Percentiles rank a stretch among this genome's conserved stretches.
Evolutionary conservation across 2,329 filamentous ascomycete species (phyloP).

Genomic region (Arthrobotrys sphaeroides): DNA sequence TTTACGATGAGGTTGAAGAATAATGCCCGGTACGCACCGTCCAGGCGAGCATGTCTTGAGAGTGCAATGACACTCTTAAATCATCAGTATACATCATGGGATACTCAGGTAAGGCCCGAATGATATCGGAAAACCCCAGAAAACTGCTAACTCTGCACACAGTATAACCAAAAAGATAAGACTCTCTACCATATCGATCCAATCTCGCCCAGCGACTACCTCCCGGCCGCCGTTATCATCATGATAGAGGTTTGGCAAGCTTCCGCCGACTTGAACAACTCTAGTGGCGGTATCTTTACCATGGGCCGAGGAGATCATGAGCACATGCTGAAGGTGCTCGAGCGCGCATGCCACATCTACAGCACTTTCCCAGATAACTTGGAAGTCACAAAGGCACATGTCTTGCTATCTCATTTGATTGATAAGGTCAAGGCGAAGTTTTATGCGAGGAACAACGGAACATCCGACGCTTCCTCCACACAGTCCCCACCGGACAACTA

Average conservation of each 20-base stretch:
- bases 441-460: constrained; percentile 19
- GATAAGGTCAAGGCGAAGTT: constrained; percentile 70
- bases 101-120: constrained; percentile 83
- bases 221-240: constrained; percentile 57
- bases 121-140: constrained; percentile 83
- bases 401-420: constrained; percentile 83
- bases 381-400: constrained; percentile 87
- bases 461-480: constrained; percentile 11
- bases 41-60: constrained; percentile 83
- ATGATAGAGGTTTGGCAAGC: constrained; percentile 58
- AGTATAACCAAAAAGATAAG: constrained; percentile 59
- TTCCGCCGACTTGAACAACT: constrained; percentile 59
- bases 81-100: constrained; percentile 77
- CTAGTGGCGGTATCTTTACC: constrained; percentile 64
- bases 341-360: constrained; percentile 62
- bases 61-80: constrained; percentile 82
- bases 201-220: constrained; percentile 62
- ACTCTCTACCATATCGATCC: constrained; percentile 61
- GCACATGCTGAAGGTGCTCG: constrained; percentile 79
- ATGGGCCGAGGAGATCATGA: constrained; percentile 71
- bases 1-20: constrained; percentile 75
- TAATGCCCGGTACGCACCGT: constrained; percentile 84
- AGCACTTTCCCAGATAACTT: constrained; percentile 68
- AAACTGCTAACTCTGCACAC: constrained; percentile 64
- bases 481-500: constrained; percentile 45